A percentile compares a stretch with the other conserved stretches of the same genome.
These are phyloP conservation scores for Tausonia pullulans DNA, from an alignment of 1,284 basidiomycete species.

Conservation along the genomic window DNA sequence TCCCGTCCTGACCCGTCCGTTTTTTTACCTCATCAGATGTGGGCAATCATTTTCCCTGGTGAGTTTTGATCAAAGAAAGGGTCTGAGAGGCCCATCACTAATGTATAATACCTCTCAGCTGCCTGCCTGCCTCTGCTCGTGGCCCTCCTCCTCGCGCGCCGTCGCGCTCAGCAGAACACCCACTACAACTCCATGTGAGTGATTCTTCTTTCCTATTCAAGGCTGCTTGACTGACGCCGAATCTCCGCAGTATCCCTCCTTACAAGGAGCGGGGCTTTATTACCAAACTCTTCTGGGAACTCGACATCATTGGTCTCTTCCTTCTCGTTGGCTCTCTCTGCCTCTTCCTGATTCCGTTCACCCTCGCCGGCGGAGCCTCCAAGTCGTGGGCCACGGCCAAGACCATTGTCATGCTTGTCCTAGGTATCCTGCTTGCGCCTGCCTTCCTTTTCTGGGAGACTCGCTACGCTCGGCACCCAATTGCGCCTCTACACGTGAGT, in stretches of 20 bases:
- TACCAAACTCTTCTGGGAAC: not conserved
- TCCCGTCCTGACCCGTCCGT: not conserved
- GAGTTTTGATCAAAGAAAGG: too few species aligned
- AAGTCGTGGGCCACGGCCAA: not conserved
- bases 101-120: too few species aligned
- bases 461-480: not conserved
- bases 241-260: not conserved
- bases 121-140: not conserved
- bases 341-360: slow-evolving; percentile 3
- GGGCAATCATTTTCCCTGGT: slow-evolving; percentile 36
- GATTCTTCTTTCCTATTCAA: not conserved
- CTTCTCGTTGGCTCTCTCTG: not conserved
- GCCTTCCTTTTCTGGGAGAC: slow-evolving; percentile 4
- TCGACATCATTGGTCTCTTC: slow-evolving; percentile 4
- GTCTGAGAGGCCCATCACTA: too few species aligned
- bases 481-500: not conserved
- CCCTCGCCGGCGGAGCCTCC: not conserved
- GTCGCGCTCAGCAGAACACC: not conserved
- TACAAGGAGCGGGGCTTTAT: not conserved
- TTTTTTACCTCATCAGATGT: slow-evolving; percentile 24
- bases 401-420: slow-evolving; percentile 7
- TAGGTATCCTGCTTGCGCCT: not conserved
- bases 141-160: not conserved
- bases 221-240: not conserved
- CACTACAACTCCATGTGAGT: not conserved